Base-by-base conservation (phyloP, 2,329 filamentous ascomycete species). In the Xylaria sp. region DNA sequence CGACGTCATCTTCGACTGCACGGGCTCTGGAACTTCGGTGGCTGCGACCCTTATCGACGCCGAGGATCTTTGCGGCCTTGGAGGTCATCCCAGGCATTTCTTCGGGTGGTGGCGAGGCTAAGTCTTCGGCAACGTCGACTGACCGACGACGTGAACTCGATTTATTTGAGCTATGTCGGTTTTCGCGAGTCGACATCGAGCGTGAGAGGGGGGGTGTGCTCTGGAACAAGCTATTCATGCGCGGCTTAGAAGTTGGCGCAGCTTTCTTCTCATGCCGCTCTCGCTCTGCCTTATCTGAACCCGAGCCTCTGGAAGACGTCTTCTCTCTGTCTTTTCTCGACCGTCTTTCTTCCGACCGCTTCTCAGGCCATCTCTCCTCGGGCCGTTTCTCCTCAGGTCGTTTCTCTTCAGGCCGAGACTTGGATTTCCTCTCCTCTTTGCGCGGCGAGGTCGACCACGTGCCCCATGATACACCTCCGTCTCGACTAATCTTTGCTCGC, bases 51-150 rank as follows among this genome's bases (percentile, higher is more conserved):
- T 72, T 74, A 39, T 77, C 77, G 20, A 82, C 62, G 76, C 92
- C 84, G 2, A 94, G 84, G 48, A 93, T 73, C 71, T 87, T 92
- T 26, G 90, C 90, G 22, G 90, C 91, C 72, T 95, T 96, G 42
- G 85, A 81, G 7, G 87, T 81, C 67, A 91, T 81, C 47, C 84
- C 82, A 2, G 80, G 79, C 39, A 79, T 75, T 26, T 88, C 84
- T 24, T 92, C 90, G 2, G 88, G 85, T 7, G 90, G 88, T 2
- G 90, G 89, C 18, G 89, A 90, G 42, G 83, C 79, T 56, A 92
- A 76, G 7, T 85, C 88, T 58, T 78, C 78, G 22, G 76, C 77
- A 57, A 86, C 81, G 48, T 91, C 89, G 16, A 88, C 72, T 0
- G 90, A 89, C 57, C 86, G 80, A 37, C 88, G 86, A 51, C 89